phyloP scores from a whole-genome alignment of 345 rosid genomes.

The Linum lewisii region DNA sequence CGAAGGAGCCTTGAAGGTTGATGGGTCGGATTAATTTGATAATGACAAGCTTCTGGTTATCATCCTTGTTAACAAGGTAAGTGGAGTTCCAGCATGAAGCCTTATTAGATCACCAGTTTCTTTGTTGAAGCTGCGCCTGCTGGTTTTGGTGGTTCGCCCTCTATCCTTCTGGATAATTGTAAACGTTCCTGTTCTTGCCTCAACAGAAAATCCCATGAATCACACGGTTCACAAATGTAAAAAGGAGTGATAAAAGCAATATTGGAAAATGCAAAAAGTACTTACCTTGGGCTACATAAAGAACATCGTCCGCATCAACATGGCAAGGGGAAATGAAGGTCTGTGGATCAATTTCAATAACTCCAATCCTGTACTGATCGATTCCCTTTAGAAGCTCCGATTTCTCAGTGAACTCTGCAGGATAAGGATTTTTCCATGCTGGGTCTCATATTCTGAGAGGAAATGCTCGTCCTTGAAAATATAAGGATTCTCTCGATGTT shows the following conservation, averaged over 20 bases:
- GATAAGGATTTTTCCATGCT: conserved; percentile 30
- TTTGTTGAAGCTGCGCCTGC: conserved; percentile 24
- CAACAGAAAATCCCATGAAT: no score
- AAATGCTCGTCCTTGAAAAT: conserved; percentile 24
- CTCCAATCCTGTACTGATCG: conserved; percentile 25
- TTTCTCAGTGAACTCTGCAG: conserved; percentile 30
- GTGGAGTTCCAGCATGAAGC: conserved; percentile 28
- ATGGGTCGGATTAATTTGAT: conserved; percentile 25
- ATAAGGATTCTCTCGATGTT: conserved; percentile 23
- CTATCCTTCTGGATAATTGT: conserved; percentile 4
- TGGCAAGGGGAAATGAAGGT: conserved; percentile 41
- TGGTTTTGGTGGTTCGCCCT: conserved; percentile 23
- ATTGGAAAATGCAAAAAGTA: not conserved
- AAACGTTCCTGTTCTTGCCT: not conserved
- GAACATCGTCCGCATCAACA: conserved; percentile 28
- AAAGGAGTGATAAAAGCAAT: not conserved
- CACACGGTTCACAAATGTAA: not conserved
- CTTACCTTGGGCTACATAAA: conserved; percentile 31
- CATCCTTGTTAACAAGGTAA: conserved; percentile 25
- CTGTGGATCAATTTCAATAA: conserved; percentile 29
- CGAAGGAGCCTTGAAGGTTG: conserved; percentile 25
- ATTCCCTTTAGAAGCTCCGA: conserved; percentile 37
- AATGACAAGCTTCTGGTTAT: conserved; percentile 18
- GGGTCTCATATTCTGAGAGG: conserved; percentile 5
- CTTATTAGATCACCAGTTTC: conserved; percentile 29